phyloP scores from a whole-genome alignment of 306 rosid species.

The Potentilla sterilis region DNA sequence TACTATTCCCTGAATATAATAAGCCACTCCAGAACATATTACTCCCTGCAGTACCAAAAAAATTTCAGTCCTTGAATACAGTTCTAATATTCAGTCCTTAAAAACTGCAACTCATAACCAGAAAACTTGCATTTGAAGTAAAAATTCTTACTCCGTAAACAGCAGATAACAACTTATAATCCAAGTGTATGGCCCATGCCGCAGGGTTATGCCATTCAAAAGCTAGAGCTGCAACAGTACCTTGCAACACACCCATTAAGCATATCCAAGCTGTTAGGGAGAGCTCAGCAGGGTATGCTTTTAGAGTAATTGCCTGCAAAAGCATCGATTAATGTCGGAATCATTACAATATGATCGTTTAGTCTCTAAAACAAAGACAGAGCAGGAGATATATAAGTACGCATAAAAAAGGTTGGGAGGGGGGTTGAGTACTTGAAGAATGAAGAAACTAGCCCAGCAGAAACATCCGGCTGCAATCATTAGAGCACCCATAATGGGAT shows the following conservation, averaged over 20 bases:
- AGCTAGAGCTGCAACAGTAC: conserved; percentile 33
- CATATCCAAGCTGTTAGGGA: conserved; percentile 52
- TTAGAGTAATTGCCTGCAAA: conserved; percentile 45
- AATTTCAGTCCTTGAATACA: not conserved
- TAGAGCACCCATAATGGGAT: conserved; percentile 43
- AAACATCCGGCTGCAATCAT: conserved; percentile 41
- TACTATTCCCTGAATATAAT: conserved; percentile 42
- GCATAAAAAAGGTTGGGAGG: not conserved
- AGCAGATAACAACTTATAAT: conserved; percentile 34
- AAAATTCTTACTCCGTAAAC: conserved; percentile 40
- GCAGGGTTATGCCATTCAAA: conserved; percentile 44
- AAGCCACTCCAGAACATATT: conserved; percentile 37
- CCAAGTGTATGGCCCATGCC: conserved; percentile 48
- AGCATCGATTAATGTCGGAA: not conserved
- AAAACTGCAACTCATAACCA: not conserved
- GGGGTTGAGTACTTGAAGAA: conserved; percentile 38
- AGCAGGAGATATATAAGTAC: not conserved
- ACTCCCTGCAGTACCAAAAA: conserved; percentile 44
- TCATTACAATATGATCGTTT: not conserved
- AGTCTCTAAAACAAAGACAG: not conserved
- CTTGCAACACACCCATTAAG: conserved; percentile 36
- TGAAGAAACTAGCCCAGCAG: conserved; percentile 46
- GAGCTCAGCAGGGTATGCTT: conserved; percentile 51
- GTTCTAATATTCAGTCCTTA: not conserved
- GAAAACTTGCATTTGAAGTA: not conserved